These are phyloP conservation scores for Penicillium sp. DNA, from an alignment of 2,329 filamentous ascomycete species.

Conservation along the genomic window DNA sequence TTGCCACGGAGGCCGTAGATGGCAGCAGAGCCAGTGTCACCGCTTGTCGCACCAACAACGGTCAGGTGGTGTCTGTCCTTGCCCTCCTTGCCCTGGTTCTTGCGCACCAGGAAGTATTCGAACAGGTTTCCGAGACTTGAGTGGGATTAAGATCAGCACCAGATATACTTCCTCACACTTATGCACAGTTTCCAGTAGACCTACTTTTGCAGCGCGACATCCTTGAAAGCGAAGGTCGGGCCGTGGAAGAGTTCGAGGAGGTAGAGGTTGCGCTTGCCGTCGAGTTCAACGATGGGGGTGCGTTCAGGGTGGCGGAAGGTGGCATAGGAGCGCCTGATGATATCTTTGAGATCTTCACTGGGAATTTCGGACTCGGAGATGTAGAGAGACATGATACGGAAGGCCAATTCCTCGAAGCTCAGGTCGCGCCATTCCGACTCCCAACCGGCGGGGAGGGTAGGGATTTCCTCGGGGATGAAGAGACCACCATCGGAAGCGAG, in stretches of 20 bases:
- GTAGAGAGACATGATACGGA: constrained; percentile 76
- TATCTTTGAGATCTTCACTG: constrained; percentile 64
- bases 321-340: constrained; percentile 76
- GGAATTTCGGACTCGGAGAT: constrained; percentile 79
- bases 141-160: too few species aligned
- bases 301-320: constrained; percentile 61
- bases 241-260: constrained; percentile 93
- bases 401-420: constrained; percentile 45
- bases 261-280: constrained; percentile 66
- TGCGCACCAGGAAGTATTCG: constrained; percentile 41
- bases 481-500: constrained; percentile 78
- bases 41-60: constrained; percentile 76
- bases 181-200: too few species aligned
- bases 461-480: constrained; percentile 63
- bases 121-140: constrained; percentile 89
- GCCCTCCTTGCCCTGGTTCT: constrained; percentile 36
- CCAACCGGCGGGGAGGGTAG: constrained; percentile 14
- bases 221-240: constrained; percentile 91
- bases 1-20: constrained; percentile 92
- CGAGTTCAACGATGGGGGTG: constrained; percentile 68
- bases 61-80: constrained; percentile 68
- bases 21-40: constrained; percentile 82
- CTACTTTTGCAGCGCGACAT: constrained; percentile 84
- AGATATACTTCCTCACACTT: too few species aligned
- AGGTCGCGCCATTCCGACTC: background rate